These are phyloP conservation scores for Cupressus sempervirens DNA, from an alignment of 75 land plant species.

Conservation along the genomic window DNA sequence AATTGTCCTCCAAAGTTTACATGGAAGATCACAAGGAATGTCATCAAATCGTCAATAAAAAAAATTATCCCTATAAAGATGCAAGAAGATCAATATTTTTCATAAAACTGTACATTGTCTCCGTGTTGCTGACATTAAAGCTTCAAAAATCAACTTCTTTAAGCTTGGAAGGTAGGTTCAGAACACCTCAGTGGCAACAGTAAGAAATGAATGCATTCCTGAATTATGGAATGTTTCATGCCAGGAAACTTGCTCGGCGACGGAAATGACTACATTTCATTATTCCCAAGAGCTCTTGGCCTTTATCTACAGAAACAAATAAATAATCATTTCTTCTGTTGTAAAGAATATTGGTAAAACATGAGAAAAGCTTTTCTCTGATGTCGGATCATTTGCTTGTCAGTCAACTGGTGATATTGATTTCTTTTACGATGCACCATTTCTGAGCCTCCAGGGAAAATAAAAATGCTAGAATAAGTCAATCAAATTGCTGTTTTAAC, in stretches of 20 bases:
- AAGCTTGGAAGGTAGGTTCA: neutral
- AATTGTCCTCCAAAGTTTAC: neutral
- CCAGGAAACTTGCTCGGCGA: neutral
- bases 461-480: constrained; percentile 3
- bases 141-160: neutral
- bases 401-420: neutral
- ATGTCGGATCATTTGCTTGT: constrained; percentile 2
- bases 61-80: neutral
- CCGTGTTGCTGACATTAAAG: neutral
- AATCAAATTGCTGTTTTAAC: neutral
- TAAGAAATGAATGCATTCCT: neutral
- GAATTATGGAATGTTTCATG: neutral
- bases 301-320: neutral
- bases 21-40: neutral
- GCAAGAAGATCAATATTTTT: neutral
- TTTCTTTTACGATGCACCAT: neutral
- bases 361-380: neutral
- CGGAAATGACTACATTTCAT: neutral
- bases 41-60: neutral
- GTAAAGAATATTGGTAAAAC: constrained; percentile 8
- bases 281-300: neutral
- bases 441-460: neutral
- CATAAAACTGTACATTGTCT: neutral
- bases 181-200: neutral
- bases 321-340: constrained; percentile 1